Conservation (phyloP, 2,329 filamentous ascomycete species). For the Cytospora paraplurivora region DNA sequence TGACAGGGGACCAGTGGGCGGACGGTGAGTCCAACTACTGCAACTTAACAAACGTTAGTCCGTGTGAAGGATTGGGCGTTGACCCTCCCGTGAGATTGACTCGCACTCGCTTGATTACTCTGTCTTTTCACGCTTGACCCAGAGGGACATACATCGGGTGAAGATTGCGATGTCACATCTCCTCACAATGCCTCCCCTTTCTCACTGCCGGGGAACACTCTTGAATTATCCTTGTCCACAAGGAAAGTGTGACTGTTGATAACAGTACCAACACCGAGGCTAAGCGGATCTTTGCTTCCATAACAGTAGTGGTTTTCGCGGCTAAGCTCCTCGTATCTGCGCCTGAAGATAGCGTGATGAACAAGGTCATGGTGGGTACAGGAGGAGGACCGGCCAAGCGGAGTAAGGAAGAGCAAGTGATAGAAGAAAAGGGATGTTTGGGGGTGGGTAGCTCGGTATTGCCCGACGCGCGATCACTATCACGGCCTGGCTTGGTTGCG, state of each 20-base stretch:
- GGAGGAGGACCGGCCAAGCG: background rate
- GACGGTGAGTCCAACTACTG: background rate
- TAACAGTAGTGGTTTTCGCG: background rate
- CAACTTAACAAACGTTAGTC: background rate
- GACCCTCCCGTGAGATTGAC: conserved; percentile 2
- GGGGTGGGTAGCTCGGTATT: no score
- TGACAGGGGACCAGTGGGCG: background rate
- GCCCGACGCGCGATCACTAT: no score
- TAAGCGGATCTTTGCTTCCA: background rate
- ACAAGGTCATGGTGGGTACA: background rate
- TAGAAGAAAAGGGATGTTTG: background rate
- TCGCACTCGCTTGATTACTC: conserved; percentile 17
- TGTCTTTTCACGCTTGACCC: background rate
- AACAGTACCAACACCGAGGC: background rate
- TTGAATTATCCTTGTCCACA: background rate
- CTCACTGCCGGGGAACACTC: background rate
- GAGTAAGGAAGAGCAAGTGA: background rate
- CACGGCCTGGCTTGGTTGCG: no score
- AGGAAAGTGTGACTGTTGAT: background rate
- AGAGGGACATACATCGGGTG: background rate
- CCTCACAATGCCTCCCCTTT: background rate
- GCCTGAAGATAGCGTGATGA: background rate
- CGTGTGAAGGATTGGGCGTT: background rate
- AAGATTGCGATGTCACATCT: background rate
- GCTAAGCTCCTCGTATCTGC: background rate